phyloP scores from a whole-genome alignment of 345 rosid genomes.

The Citrus cavaleriei region DNA sequence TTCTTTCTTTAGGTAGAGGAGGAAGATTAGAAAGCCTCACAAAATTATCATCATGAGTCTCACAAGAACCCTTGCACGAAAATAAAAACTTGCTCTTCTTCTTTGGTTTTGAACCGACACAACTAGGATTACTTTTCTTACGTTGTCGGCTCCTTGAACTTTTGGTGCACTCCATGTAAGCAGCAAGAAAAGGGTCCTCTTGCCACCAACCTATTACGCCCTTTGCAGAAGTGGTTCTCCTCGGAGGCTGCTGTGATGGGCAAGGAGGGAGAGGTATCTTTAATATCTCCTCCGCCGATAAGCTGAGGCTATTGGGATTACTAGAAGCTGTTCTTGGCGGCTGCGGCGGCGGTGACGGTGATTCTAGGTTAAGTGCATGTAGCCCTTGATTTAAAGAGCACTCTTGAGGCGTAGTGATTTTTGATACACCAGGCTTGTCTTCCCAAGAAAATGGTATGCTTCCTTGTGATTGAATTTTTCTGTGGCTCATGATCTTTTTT shows the following conservation, averaged over 20 bases:
- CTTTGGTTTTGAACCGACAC: slow-evolving; percentile 9
- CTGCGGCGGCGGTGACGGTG: background rate
- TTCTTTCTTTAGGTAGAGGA: slow-evolving; percentile 38
- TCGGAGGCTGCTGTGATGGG: slow-evolving; percentile 15
- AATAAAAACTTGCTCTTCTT: slow-evolving; percentile 31
- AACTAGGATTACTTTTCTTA: slow-evolving; percentile 1
- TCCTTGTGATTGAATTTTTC: slow-evolving; percentile 50
- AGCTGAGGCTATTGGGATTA: background rate
- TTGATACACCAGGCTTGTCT: slow-evolving; percentile 59
- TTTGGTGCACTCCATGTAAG: slow-evolving; percentile 66
- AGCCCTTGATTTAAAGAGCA: slow-evolving; percentile 14
- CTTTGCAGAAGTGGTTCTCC: slow-evolving; percentile 36
- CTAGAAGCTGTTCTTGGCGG: background rate
- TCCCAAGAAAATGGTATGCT: slow-evolving; percentile 77
- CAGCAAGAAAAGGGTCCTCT: slow-evolving; percentile 62
- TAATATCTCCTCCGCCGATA: background rate
- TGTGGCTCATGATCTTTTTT: slow-evolving; percentile 22
- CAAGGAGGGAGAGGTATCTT: slow-evolving; percentile 44
- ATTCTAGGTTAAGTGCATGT: slow-evolving; percentile 6
- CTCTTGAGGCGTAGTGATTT: slow-evolving; percentile 14
- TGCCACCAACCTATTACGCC: slow-evolving; percentile 34
- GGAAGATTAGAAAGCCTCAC: slow-evolving; percentile 37
- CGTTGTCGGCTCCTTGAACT: background rate
- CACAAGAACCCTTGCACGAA: slow-evolving; percentile 57
- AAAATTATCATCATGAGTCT: slow-evolving; percentile 39